Evolutionary conservation across 83 land plant species (phyloP), one percentile per base, ranked within the genome.

Genomic region (Thuja plicata): DNA sequence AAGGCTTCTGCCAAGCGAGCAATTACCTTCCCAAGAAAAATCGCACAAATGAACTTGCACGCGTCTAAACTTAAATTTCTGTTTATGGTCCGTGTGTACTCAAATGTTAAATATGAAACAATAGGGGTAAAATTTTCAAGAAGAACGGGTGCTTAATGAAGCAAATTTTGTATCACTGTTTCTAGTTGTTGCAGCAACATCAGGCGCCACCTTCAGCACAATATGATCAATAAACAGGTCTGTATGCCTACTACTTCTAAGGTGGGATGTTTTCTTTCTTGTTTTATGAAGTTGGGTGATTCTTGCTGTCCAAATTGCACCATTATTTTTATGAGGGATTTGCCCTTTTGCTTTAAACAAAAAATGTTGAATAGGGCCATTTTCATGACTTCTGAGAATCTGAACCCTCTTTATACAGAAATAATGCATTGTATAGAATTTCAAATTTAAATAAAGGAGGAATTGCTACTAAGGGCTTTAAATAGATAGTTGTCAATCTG

Each of bases 261-360:
- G 89, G 87, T 90, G 93, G 21, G 89, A 90, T 76, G 87, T 92
- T 15, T 37, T 77, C 3, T 37, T 77, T 40, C 91, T 90, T 71
- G 87, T 86, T 93, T 85, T 91, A 91, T 92, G 89, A 89, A 90
- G 94, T 90, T 92, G 88, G 92, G 92, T 91, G 89, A 91, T 86
- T 52, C 85, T 91, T 93, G 88, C 76, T 91, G 74, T 89, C 86
- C 46, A 82, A 86, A 45, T 86, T 74, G 57, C 86, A 78, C 79
- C 60, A 37, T 77, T 77, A 35, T 0, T 77, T 77, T 77, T 15
- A 0, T 8, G 12, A 11, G 16, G 41, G 43, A 5, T 6, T 77
- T 37, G 4, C 16, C 41, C 21, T 37, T 77, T 15, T 77, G 43
- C 3, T 73, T 10, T 2, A 73, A 60, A 5, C 6, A 0, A n/a